Base-by-base conservation (phyloP, 106 monocot species). In the Acorus calamus region DNA sequence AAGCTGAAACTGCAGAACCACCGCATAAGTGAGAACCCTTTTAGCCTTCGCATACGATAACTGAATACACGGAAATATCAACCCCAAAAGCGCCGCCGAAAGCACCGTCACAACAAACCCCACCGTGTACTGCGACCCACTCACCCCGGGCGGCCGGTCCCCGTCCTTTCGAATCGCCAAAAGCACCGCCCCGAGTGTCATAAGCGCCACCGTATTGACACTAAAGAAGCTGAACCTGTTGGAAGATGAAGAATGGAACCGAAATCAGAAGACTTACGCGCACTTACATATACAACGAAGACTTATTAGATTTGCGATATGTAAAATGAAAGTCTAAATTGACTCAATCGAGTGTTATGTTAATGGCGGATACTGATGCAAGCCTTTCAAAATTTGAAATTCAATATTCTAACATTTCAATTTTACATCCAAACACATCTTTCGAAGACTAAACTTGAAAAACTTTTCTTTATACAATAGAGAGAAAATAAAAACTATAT, bases 1-100 rank as follows among this genome's bases (percentile, higher is more conserved):
- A 7, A 79, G 7, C 68, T 86, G 82, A 50, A 77, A 67, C 86
- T 86, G 76, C 76, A 82, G 70, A 6, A 79, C 73, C 11, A 72
- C 4, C 4, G 62, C 14, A 58, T 86, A 82, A 1, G 70, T 76
- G 41, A 73, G 42, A 28, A 41, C 63, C 59, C 59, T 46, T 53
- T 61, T 79, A 11, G 57, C 57, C 68, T 57, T 49, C 55, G 46
- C 46, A 64, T 69, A 81, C 5, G 63, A 43, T 50, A 78, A 41
- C 79, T 89, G 84, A 56, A 69, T 71, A 11, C 84, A 46, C 6
- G 84, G 84, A 59, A 82, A 53, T 44, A 74, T 7, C 10, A 84
- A 42, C 46, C 76, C 89, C 4, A 60, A 2, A 3, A 73, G 49
- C 14, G 64, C 77, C 44, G 81, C 49, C 5, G 78, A 71, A 4